Evolutionary conservation across 1,284 basidiomycete species (phyloP).

Genomic region (Sparassis latifolia): DNA sequence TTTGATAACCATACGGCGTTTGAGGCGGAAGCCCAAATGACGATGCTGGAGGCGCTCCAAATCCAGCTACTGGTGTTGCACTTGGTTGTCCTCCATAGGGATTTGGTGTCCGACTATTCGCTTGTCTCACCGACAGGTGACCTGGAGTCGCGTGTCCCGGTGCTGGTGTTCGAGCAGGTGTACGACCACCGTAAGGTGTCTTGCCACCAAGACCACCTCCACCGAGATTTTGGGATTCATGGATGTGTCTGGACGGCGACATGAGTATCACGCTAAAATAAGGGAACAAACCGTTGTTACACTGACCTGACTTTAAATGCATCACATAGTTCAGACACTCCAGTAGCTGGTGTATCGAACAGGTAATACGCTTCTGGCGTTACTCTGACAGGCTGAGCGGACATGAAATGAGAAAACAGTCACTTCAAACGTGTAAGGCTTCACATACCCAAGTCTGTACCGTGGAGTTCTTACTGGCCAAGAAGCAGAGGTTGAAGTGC

Average conservation of each 20-base stretch:
- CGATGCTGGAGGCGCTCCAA: constrained; percentile 8
- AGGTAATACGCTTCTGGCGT: constrained; percentile 88
- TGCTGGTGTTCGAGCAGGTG: constrained; percentile 61
- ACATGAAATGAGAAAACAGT: constrained; percentile 4
- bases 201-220: constrained; percentile 56
- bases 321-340: constrained; percentile 88
- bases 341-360: constrained; percentile 82
- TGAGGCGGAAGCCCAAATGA: constrained; percentile 15
- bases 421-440: constrained; percentile 30
- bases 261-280: constrained; percentile 11
- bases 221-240: constrained; percentile 72
- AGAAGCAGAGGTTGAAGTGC: constrained; percentile 91
- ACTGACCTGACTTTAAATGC: constrained; percentile 88
- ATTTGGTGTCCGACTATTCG: constrained; percentile 62
- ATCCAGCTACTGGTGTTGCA: constrained; percentile 13
- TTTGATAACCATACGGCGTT: constrained; percentile 48
- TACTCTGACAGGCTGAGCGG: constrained; percentile 74
- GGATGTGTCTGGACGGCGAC: constrained; percentile 50
- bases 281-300: constrained; percentile 1
- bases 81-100: constrained; percentile 44
- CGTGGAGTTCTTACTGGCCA: constrained; percentile 86
- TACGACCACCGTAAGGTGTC: constrained; percentile 77
- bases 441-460: constrained; percentile 84
- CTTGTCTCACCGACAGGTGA: constrained; percentile 63
- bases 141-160: constrained; percentile 69